These are phyloP conservation scores for Filobasidium wieringae DNA, from an alignment of 768 basidiomycete species.

Conservation along the genomic window DNA sequence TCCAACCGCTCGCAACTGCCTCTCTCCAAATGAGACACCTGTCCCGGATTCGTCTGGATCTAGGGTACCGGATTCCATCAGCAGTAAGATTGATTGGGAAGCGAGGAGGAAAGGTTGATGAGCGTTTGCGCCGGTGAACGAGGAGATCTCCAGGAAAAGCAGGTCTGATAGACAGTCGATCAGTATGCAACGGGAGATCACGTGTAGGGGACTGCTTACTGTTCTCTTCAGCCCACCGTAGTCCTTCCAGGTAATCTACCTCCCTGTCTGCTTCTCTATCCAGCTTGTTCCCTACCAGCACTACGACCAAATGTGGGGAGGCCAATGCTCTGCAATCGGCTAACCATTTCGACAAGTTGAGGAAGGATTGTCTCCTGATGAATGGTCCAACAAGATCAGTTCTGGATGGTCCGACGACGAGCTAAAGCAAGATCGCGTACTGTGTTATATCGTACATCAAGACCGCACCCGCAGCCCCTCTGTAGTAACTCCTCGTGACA, in stretches of 20 bases:
- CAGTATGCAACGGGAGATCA: not conserved
- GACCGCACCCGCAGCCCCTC: constrained; percentile 53
- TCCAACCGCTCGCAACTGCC: constrained; percentile 78
- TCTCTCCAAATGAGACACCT: constrained; percentile 92
- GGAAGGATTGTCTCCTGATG: constrained; percentile 70
- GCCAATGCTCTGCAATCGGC: constrained; percentile 86
- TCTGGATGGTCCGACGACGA: not conserved
- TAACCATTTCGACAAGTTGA: constrained; percentile 75
- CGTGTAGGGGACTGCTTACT: constrained; percentile 44
- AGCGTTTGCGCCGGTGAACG: constrained; percentile 81
- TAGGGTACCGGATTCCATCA: constrained; percentile 77
- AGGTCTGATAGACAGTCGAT: constrained; percentile 48
- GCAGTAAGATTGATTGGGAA: constrained; percentile 73
- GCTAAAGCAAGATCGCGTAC: constrained; percentile 40
- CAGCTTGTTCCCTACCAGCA: constrained; percentile 78
- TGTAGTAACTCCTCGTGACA: constrained; percentile 81
- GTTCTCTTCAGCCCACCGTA: constrained; percentile 90
- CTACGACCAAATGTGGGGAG: constrained; percentile 69
- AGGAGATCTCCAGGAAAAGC: constrained; percentile 87
- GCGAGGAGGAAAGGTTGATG: constrained; percentile 72
- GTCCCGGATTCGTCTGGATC: constrained; percentile 91
- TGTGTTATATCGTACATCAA: constrained; percentile 42
- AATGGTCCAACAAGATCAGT: not conserved
- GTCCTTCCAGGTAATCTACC: constrained; percentile 91
- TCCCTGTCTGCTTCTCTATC: constrained; percentile 86